Conservation (phyloP, 176 grass and related monocot genomes). For the Rhipidocladum racemiflorum region DNA sequence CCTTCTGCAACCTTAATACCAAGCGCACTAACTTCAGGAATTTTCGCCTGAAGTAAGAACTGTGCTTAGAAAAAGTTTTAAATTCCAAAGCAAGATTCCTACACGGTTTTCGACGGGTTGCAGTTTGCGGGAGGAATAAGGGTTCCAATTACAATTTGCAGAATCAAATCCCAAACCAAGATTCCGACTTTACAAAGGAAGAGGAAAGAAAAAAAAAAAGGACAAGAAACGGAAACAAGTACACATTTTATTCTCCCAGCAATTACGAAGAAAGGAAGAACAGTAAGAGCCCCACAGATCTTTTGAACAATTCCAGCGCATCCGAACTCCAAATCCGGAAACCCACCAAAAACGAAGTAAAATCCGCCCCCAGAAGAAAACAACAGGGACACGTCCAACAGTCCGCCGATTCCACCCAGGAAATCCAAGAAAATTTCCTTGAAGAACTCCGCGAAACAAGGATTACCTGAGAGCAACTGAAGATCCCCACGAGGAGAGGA, state of each 20-base stretch:
- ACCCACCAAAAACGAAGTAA: neutral
- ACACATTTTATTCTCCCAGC: neutral
- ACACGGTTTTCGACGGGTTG: neutral
- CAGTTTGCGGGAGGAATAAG: neutral
- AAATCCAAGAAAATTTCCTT: neutral
- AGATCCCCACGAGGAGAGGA: neutral
- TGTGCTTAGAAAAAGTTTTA: neutral
- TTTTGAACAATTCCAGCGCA: neutral
- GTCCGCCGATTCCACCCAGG: neutral
- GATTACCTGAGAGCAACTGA: neutral
- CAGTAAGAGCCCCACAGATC: neutral
- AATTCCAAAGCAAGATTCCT: neutral
- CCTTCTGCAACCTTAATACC: neutral
- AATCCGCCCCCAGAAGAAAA: neutral
- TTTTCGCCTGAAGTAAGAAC: neutral
- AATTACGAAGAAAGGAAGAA: neutral
- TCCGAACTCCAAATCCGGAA: neutral
- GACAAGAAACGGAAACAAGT: neutral
- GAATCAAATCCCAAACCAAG: constrained; percentile 10
- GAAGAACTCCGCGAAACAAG: neutral
- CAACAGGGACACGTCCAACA: neutral
- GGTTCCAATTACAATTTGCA: neutral
- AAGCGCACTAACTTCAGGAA: neutral
- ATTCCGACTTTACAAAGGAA: neutral
- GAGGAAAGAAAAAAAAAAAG: neutral